Conservation (phyloP, 345 rosid genomes). For the Rhizophora mangle region DNA sequence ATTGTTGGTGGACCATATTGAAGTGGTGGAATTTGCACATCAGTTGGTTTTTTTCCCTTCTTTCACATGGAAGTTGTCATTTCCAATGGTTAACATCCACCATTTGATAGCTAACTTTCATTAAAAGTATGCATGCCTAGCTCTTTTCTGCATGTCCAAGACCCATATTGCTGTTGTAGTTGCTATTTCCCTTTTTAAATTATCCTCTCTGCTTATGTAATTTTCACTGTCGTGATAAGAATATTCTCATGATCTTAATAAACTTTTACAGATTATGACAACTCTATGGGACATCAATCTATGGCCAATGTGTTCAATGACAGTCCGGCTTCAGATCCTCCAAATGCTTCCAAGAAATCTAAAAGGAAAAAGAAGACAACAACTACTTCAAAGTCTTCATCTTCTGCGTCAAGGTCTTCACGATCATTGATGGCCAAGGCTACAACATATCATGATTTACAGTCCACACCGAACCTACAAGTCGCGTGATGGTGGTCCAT, state of each 20-base stretch:
- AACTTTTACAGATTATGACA: constrained; percentile 40
- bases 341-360: constrained; percentile 44
- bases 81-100: background rate
- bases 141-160: no score
- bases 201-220: background rate
- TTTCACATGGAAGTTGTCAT: background rate
- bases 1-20: constrained; percentile 13
- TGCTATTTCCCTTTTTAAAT: background rate
- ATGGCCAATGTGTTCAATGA: constrained; percentile 31
- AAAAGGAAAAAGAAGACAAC: constrained; percentile 49
- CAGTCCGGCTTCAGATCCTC: constrained; percentile 28
- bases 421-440: constrained; percentile 30
- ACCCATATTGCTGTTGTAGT: no score
- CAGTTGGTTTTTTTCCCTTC: background rate
- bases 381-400: constrained; percentile 42
- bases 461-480: constrained; percentile 17
- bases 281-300: constrained; percentile 31
- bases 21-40: background rate
- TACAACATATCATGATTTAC: constrained; percentile 21
- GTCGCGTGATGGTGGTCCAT: constrained; percentile 9
- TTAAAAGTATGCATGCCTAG: no score
- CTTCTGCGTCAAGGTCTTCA: constrained; percentile 33
- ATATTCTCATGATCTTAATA: background rate
- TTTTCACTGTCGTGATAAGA: background rate
- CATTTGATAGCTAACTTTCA: background rate